Conservation (phyloP, 2,329 filamentous ascomycete genomes). For the Venturia effusa region DNA sequence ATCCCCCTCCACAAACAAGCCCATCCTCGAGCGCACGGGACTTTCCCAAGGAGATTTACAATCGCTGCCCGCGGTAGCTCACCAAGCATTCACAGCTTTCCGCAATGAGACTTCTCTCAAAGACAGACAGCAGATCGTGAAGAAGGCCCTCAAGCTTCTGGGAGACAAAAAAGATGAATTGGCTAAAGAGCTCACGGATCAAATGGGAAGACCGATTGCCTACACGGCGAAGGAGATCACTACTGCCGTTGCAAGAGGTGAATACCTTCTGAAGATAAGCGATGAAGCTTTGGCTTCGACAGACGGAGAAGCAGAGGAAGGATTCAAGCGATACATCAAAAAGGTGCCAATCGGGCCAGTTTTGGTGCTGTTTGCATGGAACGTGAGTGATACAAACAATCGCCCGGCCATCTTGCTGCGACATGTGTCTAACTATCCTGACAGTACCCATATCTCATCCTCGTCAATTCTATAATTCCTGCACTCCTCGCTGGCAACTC, state of each 20-base stretch:
- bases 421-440: constrained; percentile 33
- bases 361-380: constrained; percentile 89
- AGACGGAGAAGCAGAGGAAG: constrained; percentile 70
- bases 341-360: constrained; percentile 83
- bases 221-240: constrained; percentile 75
- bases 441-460: constrained; percentile 77
- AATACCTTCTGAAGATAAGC: constrained; percentile 78
- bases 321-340: constrained; percentile 82
- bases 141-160: constrained; percentile 64
- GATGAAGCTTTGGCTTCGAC: constrained; percentile 69
- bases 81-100: constrained; percentile 66
- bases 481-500: constrained; percentile 85
- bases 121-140: constrained; percentile 70
- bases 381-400: constrained; percentile 49
- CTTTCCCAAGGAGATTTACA: constrained; percentile 60
- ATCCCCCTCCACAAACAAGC: constrained; percentile 79
- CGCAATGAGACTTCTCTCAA: constrained; percentile 57
- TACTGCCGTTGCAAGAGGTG: constrained; percentile 74
- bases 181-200: constrained; percentile 74
- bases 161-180: constrained; percentile 65
- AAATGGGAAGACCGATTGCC: constrained; percentile 90
- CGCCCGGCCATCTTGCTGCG: background rate
- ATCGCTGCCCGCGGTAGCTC: constrained; percentile 59
- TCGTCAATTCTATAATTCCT: constrained; percentile 85
- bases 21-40: constrained; percentile 69